phyloP scores from a whole-genome alignment of 352 stramenopile species.

The Pythium dissimile region DNA sequence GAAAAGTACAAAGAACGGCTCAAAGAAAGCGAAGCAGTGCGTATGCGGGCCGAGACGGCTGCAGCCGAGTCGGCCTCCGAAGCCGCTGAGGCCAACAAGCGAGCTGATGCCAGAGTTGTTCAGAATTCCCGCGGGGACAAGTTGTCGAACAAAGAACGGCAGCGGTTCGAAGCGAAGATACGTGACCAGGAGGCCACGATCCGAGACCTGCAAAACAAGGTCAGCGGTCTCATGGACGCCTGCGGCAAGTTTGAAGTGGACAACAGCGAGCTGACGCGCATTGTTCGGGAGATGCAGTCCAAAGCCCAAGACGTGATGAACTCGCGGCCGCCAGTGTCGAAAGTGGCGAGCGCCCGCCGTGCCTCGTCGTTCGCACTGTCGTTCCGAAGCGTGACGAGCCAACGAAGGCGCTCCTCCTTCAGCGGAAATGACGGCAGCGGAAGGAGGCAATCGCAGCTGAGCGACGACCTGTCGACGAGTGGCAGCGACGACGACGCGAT shows the following conservation, averaged over 20 bases:
- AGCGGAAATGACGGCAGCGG: background rate
- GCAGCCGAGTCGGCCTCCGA: slow-evolving; percentile 26
- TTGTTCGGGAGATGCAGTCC: slow-evolving; percentile 46
- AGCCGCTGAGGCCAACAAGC: slow-evolving; percentile 24
- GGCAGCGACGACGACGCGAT: slow-evolving; percentile 39
- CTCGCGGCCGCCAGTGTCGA: background rate
- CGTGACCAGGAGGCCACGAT: slow-evolving; percentile 32
- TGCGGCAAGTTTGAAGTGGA: slow-evolving; percentile 46
- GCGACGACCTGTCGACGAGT: slow-evolving; percentile 47
- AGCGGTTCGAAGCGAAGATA: slow-evolving; percentile 40
- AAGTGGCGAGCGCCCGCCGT: slow-evolving; percentile 13
- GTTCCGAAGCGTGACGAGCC: slow-evolving; percentile 2
- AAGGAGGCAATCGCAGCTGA: background rate
- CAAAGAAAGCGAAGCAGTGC: slow-evolving; percentile 46
- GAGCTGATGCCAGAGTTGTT: slow-evolving; percentile 13
- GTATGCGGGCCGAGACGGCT: slow-evolving; percentile 29
- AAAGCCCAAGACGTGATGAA: slow-evolving; percentile 30
- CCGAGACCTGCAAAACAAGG: slow-evolving; percentile 22
- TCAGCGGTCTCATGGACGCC: slow-evolving; percentile 19
- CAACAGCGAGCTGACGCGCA: slow-evolving; percentile 46
- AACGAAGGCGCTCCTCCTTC: background rate
- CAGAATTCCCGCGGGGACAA: slow-evolving; percentile 31
- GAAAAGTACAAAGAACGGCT: slow-evolving; percentile 40
- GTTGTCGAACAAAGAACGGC: slow-evolving; percentile 27
- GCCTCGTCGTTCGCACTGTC: slow-evolving; percentile 40